A percentile compares a stretch with the other conserved stretches of the same genome.
phyloP scores from a whole-genome alignment of 2,329 filamentous ascomycete species.

The Neobulgaria alba region DNA sequence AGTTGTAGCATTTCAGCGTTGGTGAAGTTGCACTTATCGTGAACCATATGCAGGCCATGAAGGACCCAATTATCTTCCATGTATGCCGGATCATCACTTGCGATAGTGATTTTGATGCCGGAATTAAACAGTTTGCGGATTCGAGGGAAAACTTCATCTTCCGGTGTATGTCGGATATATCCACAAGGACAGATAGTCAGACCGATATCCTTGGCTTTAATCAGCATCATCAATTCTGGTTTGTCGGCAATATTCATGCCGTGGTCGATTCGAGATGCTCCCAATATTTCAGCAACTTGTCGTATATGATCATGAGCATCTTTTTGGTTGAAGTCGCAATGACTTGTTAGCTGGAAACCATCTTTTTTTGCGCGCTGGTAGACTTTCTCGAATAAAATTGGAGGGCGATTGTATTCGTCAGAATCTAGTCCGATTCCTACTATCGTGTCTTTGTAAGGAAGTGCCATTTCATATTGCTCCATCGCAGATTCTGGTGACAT shows the following conservation, averaged over 20 bases:
- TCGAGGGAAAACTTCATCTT: slow-evolving; percentile 34
- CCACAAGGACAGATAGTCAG: slow-evolving; percentile 65
- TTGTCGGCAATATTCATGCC: slow-evolving; percentile 51
- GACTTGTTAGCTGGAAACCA: slow-evolving; percentile 54
- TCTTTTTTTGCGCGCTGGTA: slow-evolving; percentile 44
- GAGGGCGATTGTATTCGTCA: slow-evolving; percentile 45
- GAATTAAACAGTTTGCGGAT: slow-evolving; percentile 34
- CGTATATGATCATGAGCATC: slow-evolving; percentile 57
- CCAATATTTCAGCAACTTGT: slow-evolving; percentile 37
- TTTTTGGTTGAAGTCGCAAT: slow-evolving; percentile 58
- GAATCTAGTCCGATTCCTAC: slow-evolving; percentile 58
- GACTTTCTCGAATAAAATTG: slow-evolving; percentile 49
- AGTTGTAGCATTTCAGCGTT: slow-evolving; percentile 36
- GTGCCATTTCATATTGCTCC: slow-evolving; percentile 34
- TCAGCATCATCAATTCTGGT: slow-evolving; percentile 41
- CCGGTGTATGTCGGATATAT: slow-evolving; percentile 46
- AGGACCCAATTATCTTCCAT: slow-evolving; percentile 42
- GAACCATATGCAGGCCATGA: slow-evolving; percentile 38
- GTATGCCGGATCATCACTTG: slow-evolving; percentile 38
- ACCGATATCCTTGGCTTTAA: slow-evolving; percentile 37
- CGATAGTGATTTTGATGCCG: slow-evolving; percentile 36
- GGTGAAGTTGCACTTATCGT: slow-evolving; percentile 33
- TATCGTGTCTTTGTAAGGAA: slow-evolving; percentile 24
- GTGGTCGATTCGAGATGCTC: slow-evolving; percentile 63
- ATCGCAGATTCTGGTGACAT: slow-evolving; percentile 49